Evolutionary conservation across 768 basidiomycete genomes (phyloP).

Genomic region (Suillus placidus): DNA sequence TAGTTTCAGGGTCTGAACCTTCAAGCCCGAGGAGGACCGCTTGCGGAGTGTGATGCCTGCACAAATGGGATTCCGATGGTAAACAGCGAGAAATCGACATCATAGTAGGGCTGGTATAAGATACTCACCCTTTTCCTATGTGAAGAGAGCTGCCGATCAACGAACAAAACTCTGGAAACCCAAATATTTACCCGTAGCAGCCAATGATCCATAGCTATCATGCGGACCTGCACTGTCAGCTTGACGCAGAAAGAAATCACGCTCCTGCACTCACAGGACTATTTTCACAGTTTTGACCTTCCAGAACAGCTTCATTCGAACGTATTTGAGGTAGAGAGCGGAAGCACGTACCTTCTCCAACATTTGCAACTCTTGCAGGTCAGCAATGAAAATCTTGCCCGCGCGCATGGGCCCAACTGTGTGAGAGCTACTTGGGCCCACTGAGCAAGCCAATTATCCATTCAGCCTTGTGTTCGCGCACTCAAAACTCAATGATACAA

Average conservation of each 20-base stretch:
- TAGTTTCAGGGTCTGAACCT: constrained; percentile 92
- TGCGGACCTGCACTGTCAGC: constrained; percentile 9
- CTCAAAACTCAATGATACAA: not conserved
- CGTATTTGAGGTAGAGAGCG: constrained; percentile 6
- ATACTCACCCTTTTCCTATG: constrained; percentile 73
- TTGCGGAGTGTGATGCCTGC: constrained; percentile 85
- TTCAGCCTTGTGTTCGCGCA: not conserved
- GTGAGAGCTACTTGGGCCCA: constrained; percentile 64
- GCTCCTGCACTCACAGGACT: constrained; percentile 56
- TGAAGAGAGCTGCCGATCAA: constrained; percentile 14
- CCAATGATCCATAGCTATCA: constrained; percentile 83
- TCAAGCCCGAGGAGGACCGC: constrained; percentile 83
- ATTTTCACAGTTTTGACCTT: constrained; percentile 84
- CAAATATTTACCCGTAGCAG: constrained; percentile 73
- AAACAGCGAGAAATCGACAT: constrained; percentile 5
- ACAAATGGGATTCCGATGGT: not conserved
- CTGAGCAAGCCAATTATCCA: constrained; percentile 38
- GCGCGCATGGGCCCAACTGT: constrained; percentile 90
- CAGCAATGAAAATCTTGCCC: constrained; percentile 82
- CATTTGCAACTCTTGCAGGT: constrained; percentile 67
- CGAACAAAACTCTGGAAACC: constrained; percentile 6
- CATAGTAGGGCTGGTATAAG: constrained; percentile 10
- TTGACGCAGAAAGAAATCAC: constrained; percentile 12
- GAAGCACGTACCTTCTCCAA: constrained; percentile 59
- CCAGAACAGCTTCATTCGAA: constrained; percentile 9